Evolutionary conservation across 2,329 filamentous ascomycete species (phyloP), one percentile per base, ranked within the genome.

Genomic region (Microsporum canis): DNA sequence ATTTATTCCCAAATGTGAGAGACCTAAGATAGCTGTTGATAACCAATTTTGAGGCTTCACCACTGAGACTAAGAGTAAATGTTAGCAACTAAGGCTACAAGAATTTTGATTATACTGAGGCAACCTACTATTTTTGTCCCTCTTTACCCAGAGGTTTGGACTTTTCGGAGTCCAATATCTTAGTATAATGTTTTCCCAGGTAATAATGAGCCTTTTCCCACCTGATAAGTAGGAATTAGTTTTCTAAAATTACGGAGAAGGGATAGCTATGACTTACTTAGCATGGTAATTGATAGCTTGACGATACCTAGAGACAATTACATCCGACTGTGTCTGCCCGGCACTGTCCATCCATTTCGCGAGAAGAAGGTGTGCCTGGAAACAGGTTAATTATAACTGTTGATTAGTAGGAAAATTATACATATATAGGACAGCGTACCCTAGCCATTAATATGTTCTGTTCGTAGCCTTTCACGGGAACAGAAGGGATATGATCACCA

Each of bases 171-270:
- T 97, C 92, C 2, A 96, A 78, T 3, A 97, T 82, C 73, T 96
- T 99, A 72, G 96, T 95, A 80, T 99, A 99, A 74, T 97, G 91
- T 55, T 92, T 90, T 3, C 94, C 94, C 7, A 99, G 82, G 72
- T 96, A 96, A 72, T 97, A 99, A 71, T 97, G 92, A 0, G 90
- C 91, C 73, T 96, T 97, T 71, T 99, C 94, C 91, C 92, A 99
- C 58, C 84, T 84, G 59, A 33, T n/a, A 57, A 36, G 17, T 10
- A 60, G 67, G 58, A 66, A 61, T 60, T 39, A 43, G 41, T 51
- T 27, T 47, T 4, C 45, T 51, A 1, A 33, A 12, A 27, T 27
- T 14, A 29, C 38, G 10, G 17, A 33, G 39, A 29, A 29, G 5
- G 10, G 5, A 3, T 33, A 43, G 14, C 14, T 10, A 60, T n/a